phyloP scores from a whole-genome alignment of 495 filamentous ascomycete genomes.

The Cercophora samala region DNA sequence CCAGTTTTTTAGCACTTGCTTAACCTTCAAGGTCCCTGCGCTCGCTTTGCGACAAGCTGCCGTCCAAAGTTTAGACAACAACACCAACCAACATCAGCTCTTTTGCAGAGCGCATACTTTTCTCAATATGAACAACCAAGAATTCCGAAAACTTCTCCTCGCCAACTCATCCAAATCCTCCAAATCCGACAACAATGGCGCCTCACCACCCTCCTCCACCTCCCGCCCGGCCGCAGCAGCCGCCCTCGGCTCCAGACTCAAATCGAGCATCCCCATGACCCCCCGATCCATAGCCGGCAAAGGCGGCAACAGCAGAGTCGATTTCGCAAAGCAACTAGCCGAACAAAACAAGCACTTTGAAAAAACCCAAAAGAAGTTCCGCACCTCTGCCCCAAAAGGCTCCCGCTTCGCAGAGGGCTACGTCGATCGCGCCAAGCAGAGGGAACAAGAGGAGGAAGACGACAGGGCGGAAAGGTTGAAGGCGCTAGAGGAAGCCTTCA shows the following conservation, averaged over 20 bases:
- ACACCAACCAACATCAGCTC: background rate
- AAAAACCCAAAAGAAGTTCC: constrained; percentile 63
- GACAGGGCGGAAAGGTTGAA: constrained; percentile 64
- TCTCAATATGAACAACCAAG: constrained; percentile 82
- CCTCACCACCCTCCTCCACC: constrained; percentile 29
- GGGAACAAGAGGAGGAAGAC: constrained; percentile 56
- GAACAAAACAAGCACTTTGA: constrained; percentile 62
- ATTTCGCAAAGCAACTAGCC: constrained; percentile 83
- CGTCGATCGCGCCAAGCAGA: constrained; percentile 68
- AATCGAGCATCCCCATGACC: constrained; percentile 81
- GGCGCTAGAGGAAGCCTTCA: constrained; percentile 77
- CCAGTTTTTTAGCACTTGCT: background rate
- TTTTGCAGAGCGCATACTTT: background rate
- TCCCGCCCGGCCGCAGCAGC: constrained; percentile 32
- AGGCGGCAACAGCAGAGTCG: constrained; percentile 43
- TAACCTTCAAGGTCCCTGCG: background rate
- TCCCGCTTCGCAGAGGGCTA: constrained; percentile 76
- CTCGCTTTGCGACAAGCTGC: background rate
- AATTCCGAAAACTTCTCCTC: constrained; percentile 85
- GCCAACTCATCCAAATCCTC: constrained; percentile 41
- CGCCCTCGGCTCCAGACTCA: constrained; percentile 62
- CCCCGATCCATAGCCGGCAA: constrained; percentile 61
- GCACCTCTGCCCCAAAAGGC: constrained; percentile 78
- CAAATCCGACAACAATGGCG: constrained; percentile 37
- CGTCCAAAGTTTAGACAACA: background rate